Evolutionary conservation across 768 basidiomycete species (phyloP), one percentile per base, ranked within the genome.

Genomic region (Steccherinum ochraceum): DNA sequence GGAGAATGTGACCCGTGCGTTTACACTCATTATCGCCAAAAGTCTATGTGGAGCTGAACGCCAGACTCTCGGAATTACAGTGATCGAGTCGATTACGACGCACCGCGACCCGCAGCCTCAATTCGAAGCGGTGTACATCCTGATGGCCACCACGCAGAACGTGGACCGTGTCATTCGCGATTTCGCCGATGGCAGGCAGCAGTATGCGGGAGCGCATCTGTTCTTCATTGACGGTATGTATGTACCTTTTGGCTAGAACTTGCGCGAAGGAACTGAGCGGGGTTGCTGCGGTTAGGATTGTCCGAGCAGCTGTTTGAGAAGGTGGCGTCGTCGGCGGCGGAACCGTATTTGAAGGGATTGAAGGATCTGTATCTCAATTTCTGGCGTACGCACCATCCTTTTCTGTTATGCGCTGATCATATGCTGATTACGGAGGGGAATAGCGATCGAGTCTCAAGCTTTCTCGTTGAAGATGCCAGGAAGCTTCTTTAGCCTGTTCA

Each of bases 131-230:
- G 73, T 98, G 61, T 98, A 99, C 65, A 70, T 99, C 54, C 73
- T 98, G 52, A 95, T 94, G 81, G 89, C 96, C 13, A 98, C 96
- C 3, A 82, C 82, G 1, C 89, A 93, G 72, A 98, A 98, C 67
- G 81, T 98, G 41, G 86, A 95, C 51, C 80, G 93, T 19, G 77
- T 99, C 61, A 86, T 98, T 58, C 80, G 75, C 26, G 96, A 99
- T 68, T 95, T 93, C 62, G 70, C 73, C 2, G 63, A 68, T 39
- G 76, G 76, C 12, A 73, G 75, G 58, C 81, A 86, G 58, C 78
- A 77, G 53, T 98, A 98, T 64, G 83, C 83, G 16, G 85, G 71
- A 0, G 95, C 89, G 0, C 90, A 98, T 66, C 66, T 97, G 51
- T 94, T 93, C 77, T 99, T 98, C 65, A 75, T 94, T 52, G 95